Conservation (phyloP, 2,329 filamentous ascomycete species). For the Xylariales sp. region DNA sequence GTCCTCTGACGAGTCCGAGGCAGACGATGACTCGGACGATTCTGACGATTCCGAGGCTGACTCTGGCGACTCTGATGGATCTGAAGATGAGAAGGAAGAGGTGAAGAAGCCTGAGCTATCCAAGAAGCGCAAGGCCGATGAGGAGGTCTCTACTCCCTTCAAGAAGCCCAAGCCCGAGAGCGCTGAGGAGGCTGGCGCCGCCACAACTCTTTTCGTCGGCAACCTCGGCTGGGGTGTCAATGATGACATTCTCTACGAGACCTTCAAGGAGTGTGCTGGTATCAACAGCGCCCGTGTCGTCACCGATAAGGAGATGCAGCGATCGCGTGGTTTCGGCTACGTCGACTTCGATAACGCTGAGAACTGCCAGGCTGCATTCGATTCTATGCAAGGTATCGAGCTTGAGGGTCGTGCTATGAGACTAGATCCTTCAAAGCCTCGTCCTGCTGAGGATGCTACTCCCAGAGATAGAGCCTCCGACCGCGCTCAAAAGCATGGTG, state of each 20-base stretch:
- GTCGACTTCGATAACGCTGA: constrained; percentile 74
- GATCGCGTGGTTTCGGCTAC: constrained; percentile 90
- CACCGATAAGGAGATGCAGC: constrained; percentile 73
- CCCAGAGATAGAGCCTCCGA: constrained; percentile 55
- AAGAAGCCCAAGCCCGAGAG: constrained; percentile 67
- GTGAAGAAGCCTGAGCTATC: constrained; percentile 32
- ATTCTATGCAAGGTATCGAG: constrained; percentile 69
- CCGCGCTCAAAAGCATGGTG: constrained; percentile 68
- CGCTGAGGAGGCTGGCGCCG: constrained; percentile 35
- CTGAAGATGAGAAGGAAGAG: constrained; percentile 37
- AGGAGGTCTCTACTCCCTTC: constrained; percentile 38
- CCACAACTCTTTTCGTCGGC: constrained; percentile 78
- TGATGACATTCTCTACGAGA: constrained; percentile 72
- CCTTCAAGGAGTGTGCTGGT: constrained; percentile 77
- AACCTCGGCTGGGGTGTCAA: constrained; percentile 89
- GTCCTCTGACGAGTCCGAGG: constrained; percentile 22
- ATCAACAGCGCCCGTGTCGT: constrained; percentile 73
- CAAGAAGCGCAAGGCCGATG: constrained; percentile 66
- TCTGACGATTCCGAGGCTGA: constrained; percentile 31
- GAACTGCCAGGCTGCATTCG: constrained; percentile 66
- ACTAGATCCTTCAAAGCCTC: constrained; percentile 71
- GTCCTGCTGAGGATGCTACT: constrained; percentile 50
- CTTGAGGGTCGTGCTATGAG: constrained; percentile 72
- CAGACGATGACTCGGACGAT: constrained; percentile 24
- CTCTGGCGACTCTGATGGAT: constrained; percentile 27